Evolutionary conservation across 2,329 filamentous ascomycete species (phyloP).

Genomic region (Coniochaeta ligniaria): DNA sequence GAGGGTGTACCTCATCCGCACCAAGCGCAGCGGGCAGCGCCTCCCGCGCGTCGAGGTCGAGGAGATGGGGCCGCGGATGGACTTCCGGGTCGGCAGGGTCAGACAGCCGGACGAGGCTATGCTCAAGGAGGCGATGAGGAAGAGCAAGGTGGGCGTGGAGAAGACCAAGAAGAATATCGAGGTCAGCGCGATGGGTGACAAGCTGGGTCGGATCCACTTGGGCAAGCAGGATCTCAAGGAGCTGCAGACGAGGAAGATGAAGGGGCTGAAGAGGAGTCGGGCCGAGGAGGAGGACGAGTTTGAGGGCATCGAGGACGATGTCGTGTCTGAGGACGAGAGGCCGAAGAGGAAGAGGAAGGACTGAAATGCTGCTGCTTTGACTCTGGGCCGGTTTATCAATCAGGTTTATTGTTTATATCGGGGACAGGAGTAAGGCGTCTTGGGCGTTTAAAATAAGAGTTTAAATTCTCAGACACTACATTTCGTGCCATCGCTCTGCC

Average conservation of each 20-base stretch:
- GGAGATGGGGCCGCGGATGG: slow-evolving; percentile 90
- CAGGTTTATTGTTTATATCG: neutral
- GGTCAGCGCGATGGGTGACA: slow-evolving; percentile 89
- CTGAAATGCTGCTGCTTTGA: neutral
- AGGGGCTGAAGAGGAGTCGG: slow-evolving; percentile 83
- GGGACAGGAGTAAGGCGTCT: neutral
- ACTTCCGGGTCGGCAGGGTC: slow-evolving; percentile 78
- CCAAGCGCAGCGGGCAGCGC: slow-evolving; percentile 78
- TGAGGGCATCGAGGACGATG: slow-evolving; percentile 28
- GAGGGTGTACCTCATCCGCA: slow-evolving; percentile 78
- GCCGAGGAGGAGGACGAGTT: slow-evolving; percentile 45
- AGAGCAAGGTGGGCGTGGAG: slow-evolving; percentile 67
- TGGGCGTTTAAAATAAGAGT: neutral
- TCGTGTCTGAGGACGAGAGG: slow-evolving; percentile 25
- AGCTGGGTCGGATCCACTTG: slow-evolving; percentile 87
- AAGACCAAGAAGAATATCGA: slow-evolving; percentile 93
- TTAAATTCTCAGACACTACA: neutral
- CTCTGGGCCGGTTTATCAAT: neutral
- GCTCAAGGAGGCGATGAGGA: slow-evolving; percentile 87
- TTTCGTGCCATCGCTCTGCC: neutral
- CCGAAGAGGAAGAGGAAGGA: slow-evolving; percentile 28
- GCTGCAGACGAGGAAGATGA: slow-evolving; percentile 98
- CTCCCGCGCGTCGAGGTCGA: slow-evolving; percentile 88
- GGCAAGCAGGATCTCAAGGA: slow-evolving; percentile 81
- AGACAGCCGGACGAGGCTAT: slow-evolving; percentile 70